Evolutionary conservation across 2,329 filamentous ascomycete species (phyloP).

Genomic region (Xylariaceae sp.): DNA sequence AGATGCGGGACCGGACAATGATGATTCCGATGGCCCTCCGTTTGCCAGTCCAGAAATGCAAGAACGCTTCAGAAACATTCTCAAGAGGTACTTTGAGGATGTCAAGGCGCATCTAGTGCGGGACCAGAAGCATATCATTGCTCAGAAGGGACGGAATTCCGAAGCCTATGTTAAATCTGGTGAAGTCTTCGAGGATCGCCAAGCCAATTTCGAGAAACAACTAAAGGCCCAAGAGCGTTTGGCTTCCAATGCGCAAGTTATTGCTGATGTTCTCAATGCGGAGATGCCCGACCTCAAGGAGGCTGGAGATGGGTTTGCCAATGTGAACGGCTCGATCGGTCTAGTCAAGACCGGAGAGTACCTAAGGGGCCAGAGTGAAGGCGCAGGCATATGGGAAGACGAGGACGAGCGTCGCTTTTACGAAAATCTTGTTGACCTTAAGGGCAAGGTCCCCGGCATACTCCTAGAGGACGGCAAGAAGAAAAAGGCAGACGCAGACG

Average conservation of each 20-base stretch:
- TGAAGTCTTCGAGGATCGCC: constrained; percentile 95
- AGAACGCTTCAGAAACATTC: constrained; percentile 77
- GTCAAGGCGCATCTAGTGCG: constrained; percentile 81
- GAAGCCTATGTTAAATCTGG: constrained; percentile 98
- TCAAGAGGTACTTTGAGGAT: constrained; percentile 86
- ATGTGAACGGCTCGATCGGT: constrained; percentile 74
- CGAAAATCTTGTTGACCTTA: constrained; percentile 91
- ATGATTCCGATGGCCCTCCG: constrained; percentile 59
- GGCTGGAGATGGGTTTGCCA: constrained; percentile 62
- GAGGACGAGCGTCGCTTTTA: constrained; percentile 98
- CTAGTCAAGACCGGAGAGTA: constrained; percentile 93
- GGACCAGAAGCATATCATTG: constrained; percentile 85
- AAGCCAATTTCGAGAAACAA: constrained; percentile 91
- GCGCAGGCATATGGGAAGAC: constrained; percentile 95
- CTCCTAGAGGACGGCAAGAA: constrained; percentile 92
- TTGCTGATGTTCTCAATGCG: constrained; percentile 79
- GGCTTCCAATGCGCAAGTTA: constrained; percentile 79
- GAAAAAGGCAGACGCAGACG: constrained; percentile 78
- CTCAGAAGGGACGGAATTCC: constrained; percentile 88
- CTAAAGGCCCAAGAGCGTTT: constrained; percentile 89
- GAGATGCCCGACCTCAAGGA: constrained; percentile 95
- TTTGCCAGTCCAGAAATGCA: constrained; percentile 72
- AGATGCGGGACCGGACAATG: constrained; percentile 45
- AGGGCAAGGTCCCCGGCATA: constrained; percentile 91
- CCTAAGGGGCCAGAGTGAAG: constrained; percentile 81